Conservation (phyloP, 306 rosid genomes). For the Dicorynia guianensis region DNA sequence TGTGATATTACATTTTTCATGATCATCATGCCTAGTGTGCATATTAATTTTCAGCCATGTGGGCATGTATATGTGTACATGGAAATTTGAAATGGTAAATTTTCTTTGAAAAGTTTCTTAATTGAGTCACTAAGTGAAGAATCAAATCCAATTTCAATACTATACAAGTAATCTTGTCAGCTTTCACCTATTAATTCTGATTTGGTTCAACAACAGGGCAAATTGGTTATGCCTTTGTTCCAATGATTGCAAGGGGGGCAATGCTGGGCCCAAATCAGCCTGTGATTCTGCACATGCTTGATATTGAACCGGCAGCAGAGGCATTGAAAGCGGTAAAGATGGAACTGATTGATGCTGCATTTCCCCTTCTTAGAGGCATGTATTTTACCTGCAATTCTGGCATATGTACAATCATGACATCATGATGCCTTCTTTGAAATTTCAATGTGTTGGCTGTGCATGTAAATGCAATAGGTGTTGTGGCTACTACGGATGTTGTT, state of each 20-base stretch:
- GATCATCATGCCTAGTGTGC: neutral
- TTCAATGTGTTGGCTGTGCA: neutral
- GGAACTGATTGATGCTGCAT: constrained; percentile 75
- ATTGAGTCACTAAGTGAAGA: neutral
- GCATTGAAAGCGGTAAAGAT: constrained; percentile 70
- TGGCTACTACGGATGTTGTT: constrained; percentile 70
- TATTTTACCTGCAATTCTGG: neutral
- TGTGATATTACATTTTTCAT: neutral
- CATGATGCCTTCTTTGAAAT: neutral
- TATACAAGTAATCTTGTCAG: neutral
- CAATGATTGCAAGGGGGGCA: constrained; percentile 82
- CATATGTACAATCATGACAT: neutral
- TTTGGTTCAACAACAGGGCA: constrained; percentile 58
- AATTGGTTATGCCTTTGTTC: constrained; percentile 84
- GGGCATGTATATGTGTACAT: neutral
- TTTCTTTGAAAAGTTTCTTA: constrained; percentile 2
- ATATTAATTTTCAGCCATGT: neutral
- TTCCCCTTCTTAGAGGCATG: constrained; percentile 64
- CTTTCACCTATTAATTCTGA: neutral
- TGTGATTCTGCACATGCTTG: constrained; percentile 78
- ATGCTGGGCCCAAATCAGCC: constrained; percentile 80
- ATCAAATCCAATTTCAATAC: neutral
- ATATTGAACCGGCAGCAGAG: constrained; percentile 65
- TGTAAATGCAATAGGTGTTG: constrained; percentile 52
- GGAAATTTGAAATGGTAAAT: neutral